These are phyloP conservation scores for Lentinula detonsa DNA, from an alignment of 768 basidiomycete species.

Conservation along the genomic window DNA sequence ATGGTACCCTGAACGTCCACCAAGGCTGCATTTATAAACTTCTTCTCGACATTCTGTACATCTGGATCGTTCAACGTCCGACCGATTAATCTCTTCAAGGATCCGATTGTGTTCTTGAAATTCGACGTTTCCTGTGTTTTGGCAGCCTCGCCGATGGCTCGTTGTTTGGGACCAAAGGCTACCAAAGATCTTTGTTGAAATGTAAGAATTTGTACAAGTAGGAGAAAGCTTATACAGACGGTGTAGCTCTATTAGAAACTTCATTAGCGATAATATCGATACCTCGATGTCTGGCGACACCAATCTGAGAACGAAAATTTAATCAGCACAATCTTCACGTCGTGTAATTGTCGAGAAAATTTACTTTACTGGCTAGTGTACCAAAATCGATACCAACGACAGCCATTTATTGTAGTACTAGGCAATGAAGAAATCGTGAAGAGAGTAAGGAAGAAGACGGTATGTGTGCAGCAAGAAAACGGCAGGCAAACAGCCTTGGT, in stretches of 20 bases:
- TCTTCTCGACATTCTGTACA: conserved; percentile 78
- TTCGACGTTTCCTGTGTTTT: conserved; percentile 98
- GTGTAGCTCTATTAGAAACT: conserved; percentile 94
- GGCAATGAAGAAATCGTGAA: conserved; percentile 12
- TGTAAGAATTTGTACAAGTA: neutral
- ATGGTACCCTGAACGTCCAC: conserved; percentile 81
- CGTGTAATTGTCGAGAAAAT: conserved; percentile 13
- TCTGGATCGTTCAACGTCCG: conserved; percentile 77
- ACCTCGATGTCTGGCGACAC: conserved; percentile 91
- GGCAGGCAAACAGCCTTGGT: neutral
- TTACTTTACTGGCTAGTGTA: conserved; percentile 81
- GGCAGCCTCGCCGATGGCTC: conserved; percentile 88
- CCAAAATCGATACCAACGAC: conserved; percentile 97
- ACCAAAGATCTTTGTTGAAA: conserved; percentile 70
- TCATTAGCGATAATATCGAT: conserved; percentile 99
- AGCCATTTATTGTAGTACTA: conserved; percentile 44
- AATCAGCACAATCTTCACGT: neutral
- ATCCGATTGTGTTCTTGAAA: conserved; percentile 95
- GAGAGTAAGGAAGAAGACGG: conserved; percentile 7
- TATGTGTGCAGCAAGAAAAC: neutral
- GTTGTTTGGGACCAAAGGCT: conserved; percentile 88
- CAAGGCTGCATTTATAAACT: conserved; percentile 83
- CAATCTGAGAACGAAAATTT: conserved; percentile 52
- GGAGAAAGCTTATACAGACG: conserved; percentile 47
- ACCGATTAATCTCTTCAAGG: conserved; percentile 86